A percentile compares a stretch with the other conserved stretches of the same genome.
Evolutionary conservation across 139 green algal genomes (phyloP).

Genomic region (Axilococcus clingmanii): DNA sequence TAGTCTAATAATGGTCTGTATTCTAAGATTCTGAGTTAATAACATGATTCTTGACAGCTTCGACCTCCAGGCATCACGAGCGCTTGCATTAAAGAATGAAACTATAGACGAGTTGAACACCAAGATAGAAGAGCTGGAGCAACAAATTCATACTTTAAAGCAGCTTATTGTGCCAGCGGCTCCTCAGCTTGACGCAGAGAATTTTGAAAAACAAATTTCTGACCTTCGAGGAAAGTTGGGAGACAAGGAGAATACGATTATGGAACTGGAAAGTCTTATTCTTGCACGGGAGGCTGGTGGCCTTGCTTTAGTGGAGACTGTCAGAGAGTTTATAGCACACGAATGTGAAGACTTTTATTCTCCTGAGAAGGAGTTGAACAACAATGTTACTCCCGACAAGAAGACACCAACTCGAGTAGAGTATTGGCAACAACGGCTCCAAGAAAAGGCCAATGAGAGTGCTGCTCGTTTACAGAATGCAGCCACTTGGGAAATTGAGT

Average conservation of each 20-base stretch:
- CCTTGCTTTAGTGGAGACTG: conserved; percentile 4
- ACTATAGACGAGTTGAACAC: no score
- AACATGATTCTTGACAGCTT: no score
- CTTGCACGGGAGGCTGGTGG: background rate
- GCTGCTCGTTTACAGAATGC: background rate
- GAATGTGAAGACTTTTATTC: background rate
- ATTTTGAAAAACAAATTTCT: background rate
- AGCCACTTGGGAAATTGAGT: background rate
- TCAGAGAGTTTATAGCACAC: conserved; percentile 4
- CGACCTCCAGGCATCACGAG: no score
- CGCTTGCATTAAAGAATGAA: no score
- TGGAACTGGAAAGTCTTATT: conserved; percentile 2
- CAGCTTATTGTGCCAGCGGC: no score
- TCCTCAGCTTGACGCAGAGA: no score
- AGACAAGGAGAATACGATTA: background rate
- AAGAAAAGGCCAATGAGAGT: background rate
- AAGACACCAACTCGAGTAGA: background rate
- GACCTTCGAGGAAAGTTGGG: no score
- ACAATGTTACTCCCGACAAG: background rate
- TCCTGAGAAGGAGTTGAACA: background rate
- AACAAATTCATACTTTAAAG: no score
- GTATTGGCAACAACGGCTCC: conserved; percentile 2
- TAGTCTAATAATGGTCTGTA: no score
- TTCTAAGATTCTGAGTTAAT: no score
- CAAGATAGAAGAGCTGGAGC: no score